These are phyloP conservation scores for Rhizoclosmatium globosum DNA, from an alignment of 192 early-diverging fungal genomes.

Conservation along the genomic window DNA sequence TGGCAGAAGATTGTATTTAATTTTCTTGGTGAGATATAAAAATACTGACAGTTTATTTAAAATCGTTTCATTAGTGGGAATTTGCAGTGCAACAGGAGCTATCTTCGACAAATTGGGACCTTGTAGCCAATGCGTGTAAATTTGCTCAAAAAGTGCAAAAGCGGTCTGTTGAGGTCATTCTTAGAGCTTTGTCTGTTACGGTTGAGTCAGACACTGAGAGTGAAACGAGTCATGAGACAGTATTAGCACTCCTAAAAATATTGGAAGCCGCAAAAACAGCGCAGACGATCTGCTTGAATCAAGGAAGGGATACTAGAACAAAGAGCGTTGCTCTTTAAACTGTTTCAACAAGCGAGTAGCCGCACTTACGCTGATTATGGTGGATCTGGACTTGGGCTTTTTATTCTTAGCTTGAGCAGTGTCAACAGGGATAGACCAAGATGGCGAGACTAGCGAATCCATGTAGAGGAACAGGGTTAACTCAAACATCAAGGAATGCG, in stretches of 20 bases:
- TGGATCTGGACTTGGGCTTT: slow-evolving; percentile 56
- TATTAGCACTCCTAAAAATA: background rate
- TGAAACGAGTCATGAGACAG: background rate
- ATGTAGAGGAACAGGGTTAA: too few relatives aligned
- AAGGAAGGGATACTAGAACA: slow-evolving; percentile 44
- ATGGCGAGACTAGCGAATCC: too few relatives aligned
- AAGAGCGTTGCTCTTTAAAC: slow-evolving; percentile 36
- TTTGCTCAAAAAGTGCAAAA: slow-evolving; percentile 55
- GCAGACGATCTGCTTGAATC: too few relatives aligned
- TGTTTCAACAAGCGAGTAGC: slow-evolving; percentile 42
- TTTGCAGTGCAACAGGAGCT: slow-evolving; percentile 52
- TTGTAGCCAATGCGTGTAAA: slow-evolving; percentile 64
- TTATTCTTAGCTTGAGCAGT: too few relatives aligned
- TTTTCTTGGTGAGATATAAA: slow-evolving; percentile 57
- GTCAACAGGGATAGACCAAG: too few relatives aligned
- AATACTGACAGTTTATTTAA: slow-evolving; percentile 21
- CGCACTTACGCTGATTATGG: slow-evolving; percentile 55
- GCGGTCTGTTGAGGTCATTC: background rate
- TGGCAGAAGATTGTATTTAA: slow-evolving; percentile 72
- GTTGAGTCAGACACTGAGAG: background rate
- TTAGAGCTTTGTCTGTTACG: background rate
- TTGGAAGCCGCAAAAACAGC: background rate
- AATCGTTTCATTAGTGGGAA: slow-evolving; percentile 45
- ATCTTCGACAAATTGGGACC: slow-evolving; percentile 39
- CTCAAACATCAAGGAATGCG: too few relatives aligned